These are phyloP conservation scores for Quercus cerris DNA, from an alignment of 306 rosid genomes.

Conservation along the genomic window DNA sequence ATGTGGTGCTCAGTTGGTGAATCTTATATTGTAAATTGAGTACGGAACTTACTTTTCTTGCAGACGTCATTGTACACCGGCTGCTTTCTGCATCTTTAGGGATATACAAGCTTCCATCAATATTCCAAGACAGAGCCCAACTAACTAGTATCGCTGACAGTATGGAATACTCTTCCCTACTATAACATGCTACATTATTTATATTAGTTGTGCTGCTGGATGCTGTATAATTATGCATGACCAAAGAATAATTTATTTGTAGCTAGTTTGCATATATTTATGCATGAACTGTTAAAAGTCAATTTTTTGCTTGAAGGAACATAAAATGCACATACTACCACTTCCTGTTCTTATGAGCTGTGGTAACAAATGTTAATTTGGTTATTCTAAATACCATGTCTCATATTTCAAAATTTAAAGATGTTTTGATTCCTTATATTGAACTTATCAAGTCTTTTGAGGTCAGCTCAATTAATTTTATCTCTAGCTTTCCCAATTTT, in stretches of 20 bases:
- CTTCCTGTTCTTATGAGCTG: not conserved
- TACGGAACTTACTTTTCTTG: slow-evolving; percentile 17
- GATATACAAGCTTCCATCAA: slow-evolving; percentile 65
- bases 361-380: not conserved
- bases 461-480: not conserved
- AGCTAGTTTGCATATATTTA: not conserved
- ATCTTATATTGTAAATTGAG: slow-evolving; percentile 12
- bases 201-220: not conserved
- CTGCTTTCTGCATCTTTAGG: slow-evolving; percentile 92
- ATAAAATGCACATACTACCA: not conserved
- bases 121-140: slow-evolving; percentile 74
- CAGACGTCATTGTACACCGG: slow-evolving; percentile 95
- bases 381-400: not conserved
- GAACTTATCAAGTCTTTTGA: not conserved
- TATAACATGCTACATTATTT: not conserved
- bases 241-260: not conserved
- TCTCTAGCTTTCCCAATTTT: not conserved
- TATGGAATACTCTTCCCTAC: slow-evolving; percentile 36
- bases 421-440: not conserved
- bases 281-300: not conserved
- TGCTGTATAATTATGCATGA: not conserved
- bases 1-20: slow-evolving; percentile 15
- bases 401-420: not conserved
- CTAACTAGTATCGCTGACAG: slow-evolving; percentile 85
- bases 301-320: not conserved